phyloP scores from a whole-genome alignment of 129 eudicot genomes.

The Tagetes patula region DNA sequence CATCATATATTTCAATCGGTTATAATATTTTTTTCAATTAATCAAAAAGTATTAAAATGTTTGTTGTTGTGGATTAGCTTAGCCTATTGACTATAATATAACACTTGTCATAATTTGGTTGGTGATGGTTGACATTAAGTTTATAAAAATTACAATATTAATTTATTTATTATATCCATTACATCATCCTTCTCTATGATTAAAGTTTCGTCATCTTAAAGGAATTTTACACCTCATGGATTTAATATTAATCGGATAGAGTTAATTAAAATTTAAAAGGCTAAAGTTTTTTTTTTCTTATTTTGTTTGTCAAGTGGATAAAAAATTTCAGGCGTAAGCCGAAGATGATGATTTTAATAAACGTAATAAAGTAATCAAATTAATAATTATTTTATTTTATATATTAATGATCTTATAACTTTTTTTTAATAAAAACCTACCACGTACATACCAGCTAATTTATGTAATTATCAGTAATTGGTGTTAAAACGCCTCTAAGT shows the following conservation, averaged over 20 bases:
- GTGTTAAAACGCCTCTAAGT: too few relatives aligned
- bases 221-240: background rate
- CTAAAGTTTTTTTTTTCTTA: background rate
- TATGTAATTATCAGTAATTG: too few relatives aligned
- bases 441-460: too few relatives aligned
- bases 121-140: slow-evolving; percentile 27
- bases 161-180: slow-evolving; percentile 11
- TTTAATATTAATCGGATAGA: background rate
- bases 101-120: slow-evolving; percentile 28
- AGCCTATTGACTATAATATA: slow-evolving; percentile 13
- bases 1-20: too few relatives aligned
- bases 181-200: background rate
- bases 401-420: too few relatives aligned
- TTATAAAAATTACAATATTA: background rate
- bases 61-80: slow-evolving; percentile 14
- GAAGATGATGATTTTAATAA: background rate
- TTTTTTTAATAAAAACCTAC: too few relatives aligned
- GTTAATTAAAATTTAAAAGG: background rate
- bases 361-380: background rate
- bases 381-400: too few relatives aligned
- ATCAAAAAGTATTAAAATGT: background rate
- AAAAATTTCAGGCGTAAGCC: background rate
- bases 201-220: background rate
- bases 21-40: too few relatives aligned
- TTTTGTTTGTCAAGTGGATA: background rate